Base-by-base conservation (phyloP, 148 eudicot genomes). In the Fagopyrum tataricum region DNA sequence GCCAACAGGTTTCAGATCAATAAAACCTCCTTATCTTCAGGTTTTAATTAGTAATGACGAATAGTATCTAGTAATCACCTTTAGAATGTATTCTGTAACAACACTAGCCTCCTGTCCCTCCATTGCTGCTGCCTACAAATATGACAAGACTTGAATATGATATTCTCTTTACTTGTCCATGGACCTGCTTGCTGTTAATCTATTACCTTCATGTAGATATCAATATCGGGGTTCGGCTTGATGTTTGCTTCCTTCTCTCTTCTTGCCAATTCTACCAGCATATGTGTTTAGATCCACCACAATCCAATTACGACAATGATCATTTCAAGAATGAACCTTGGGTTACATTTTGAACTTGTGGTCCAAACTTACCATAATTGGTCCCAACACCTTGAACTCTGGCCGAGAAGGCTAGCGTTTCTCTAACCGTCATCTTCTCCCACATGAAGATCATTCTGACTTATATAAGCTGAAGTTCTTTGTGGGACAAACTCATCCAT, bases 41-140 rank as follows among this genome's bases (percentile, higher is more conserved):
- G 12, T 31, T 49, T 72, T 4, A 46, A 43, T 17, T 71, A 58
- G 5, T 10, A 13, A 43, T n/a, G 31, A 42, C 44, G 21, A 6
- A 52, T 62, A 14, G 9, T 37, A 43, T 43, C 71, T 18, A 40
- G 5, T 41, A 18, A 9, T 70, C 44, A 70, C 97, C 98, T 93
- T 93, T 48, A 93, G 77, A 78, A 89, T 77, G 77, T 91, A 93
- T 53, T 93, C 72, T 59, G 91, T 89, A 0, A 86, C 87, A 15
- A 91, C 87, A 82, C 87, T 93, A 20, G 85, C 82, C 69, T 93
- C 92, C 74, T 91, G 96, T 48, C 93, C 96, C 79, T 85, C 84
- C 49, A 88, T 78, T 68, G 89, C 90, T 73, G 88, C 85, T 40
- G 98, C 97, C 98, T 93, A 79, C n/a, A 64, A 43, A 14, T n/a